Conservation (phyloP, 2,329 filamentous ascomycete genomes). For the Calonectria leucothoes region DNA sequence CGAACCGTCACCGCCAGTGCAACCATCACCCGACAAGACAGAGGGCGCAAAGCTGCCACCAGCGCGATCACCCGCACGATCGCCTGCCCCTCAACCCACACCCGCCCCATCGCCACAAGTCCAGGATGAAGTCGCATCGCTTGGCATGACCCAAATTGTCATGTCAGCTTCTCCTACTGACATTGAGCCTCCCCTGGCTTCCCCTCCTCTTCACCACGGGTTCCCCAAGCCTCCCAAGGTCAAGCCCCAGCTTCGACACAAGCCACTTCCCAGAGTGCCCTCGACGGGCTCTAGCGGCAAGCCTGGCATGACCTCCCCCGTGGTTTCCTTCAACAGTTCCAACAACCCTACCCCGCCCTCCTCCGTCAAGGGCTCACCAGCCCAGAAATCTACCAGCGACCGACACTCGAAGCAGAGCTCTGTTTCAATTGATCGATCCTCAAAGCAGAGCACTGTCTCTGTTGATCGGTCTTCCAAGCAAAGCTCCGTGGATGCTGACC, state of each 20-base stretch:
- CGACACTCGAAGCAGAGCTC: slow-evolving; percentile 8
- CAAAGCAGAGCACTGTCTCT: slow-evolving; percentile 14
- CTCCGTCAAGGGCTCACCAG: slow-evolving; percentile 44
- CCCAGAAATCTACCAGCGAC: slow-evolving; percentile 29
- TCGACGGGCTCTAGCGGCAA: slow-evolving; percentile 17
- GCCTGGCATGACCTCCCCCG: slow-evolving; percentile 19
- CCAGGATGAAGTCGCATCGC: not conserved
- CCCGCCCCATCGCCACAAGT: not conserved
- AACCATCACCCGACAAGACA: slow-evolving; percentile 1
- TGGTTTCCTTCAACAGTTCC: slow-evolving; percentile 29
- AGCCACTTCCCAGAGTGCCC: not conserved
- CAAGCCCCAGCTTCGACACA: slow-evolving; percentile 16
- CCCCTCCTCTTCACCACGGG: slow-evolving; percentile 14
- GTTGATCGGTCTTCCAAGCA: slow-evolving; percentile 17
- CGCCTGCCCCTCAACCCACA: not conserved
- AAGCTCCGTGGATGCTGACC: slow-evolving; percentile 9
- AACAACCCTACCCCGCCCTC: slow-evolving; percentile 46
- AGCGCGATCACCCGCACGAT: not conserved
- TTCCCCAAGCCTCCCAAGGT: slow-evolving; percentile 17
- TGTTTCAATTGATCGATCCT: not conserved
- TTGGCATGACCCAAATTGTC: slow-evolving; percentile 4
- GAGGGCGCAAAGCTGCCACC: not conserved
- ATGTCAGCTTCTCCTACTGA: not conserved
- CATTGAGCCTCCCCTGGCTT: slow-evolving; percentile 4
- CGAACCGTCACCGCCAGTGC: slow-evolving; percentile 42